Percentiles rank a stretch among this genome's conserved stretches.
phyloP scores from a whole-genome alignment of 1,139 yeast genomes.

The Debaryomycetaceae sp. region DNA sequence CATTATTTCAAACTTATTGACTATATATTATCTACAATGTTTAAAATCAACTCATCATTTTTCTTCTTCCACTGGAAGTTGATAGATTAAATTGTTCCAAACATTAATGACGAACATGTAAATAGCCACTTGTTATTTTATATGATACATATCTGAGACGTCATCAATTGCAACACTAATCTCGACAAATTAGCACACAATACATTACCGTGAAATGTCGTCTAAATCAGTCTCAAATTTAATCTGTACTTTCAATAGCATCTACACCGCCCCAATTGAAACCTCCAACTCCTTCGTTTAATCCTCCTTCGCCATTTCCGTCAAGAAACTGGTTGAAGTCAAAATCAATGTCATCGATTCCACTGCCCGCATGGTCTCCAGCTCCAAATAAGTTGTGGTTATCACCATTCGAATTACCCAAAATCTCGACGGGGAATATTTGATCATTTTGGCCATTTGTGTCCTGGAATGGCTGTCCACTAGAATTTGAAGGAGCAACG shows the following conservation, averaged over 20 bases:
- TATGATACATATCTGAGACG: neutral
- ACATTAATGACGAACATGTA: neutral
- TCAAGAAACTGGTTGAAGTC: conserved; percentile 53
- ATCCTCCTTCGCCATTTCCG: conserved; percentile 33
- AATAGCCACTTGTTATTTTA: neutral
- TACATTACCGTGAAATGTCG: no score
- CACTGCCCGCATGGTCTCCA: conserved; percentile 16
- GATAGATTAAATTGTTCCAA: neutral
- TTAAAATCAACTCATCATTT: no score
- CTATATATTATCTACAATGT: neutral
- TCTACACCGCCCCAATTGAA: conserved; percentile 57
- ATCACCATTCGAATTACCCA: conserved; percentile 21
- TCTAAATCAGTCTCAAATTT: no score
- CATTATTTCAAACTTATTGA: neutral
- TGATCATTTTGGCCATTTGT: conserved; percentile 28
- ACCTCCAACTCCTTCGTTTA: conserved; percentile 39
- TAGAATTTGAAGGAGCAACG: conserved; percentile 18
- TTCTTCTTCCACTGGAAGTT: neutral
- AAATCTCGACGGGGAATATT: conserved; percentile 36
- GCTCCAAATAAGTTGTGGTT: conserved; percentile 19
- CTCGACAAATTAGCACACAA: no score
- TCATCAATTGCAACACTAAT: no score
- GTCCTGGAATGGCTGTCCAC: conserved; percentile 24
- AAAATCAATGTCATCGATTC: conserved; percentile 49
- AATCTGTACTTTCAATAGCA: conserved; percentile 40